These are phyloP conservation scores for Gentiana dahurica DNA, from an alignment of 257 asterid species.

Conservation along the genomic window DNA sequence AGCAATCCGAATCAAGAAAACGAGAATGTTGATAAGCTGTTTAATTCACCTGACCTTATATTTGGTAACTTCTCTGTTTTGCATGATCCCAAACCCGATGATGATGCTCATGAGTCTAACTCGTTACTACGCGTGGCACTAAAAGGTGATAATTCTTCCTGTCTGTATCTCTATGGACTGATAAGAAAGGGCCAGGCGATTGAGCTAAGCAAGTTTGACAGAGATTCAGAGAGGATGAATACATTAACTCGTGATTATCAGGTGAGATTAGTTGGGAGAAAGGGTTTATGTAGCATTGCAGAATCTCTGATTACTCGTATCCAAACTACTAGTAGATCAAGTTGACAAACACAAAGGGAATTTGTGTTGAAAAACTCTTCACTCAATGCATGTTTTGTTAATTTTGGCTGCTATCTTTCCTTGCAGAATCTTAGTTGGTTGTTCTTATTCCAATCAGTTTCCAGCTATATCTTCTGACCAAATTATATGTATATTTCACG, in stretches of 20 bases:
- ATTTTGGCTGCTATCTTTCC: too few species aligned
- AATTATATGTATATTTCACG: too few species aligned
- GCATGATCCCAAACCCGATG: constrained; percentile 49
- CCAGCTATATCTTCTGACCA: too few species aligned
- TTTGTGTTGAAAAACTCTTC: too few species aligned
- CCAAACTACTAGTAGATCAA: constrained; percentile 28
- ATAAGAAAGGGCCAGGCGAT: constrained; percentile 44
- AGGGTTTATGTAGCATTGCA: constrained; percentile 36
- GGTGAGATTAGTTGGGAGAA: constrained; percentile 52
- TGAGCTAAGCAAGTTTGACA: constrained; percentile 51
- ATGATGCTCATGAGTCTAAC: constrained; percentile 37
- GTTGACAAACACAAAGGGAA: neutral
- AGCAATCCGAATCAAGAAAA: constrained; percentile 17
- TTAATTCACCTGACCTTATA: constrained; percentile 53
- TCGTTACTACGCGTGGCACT: constrained; percentile 50
- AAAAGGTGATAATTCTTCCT: constrained; percentile 25
- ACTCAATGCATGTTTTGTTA: too few species aligned
- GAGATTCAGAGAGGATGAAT: constrained; percentile 54
- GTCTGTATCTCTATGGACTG: constrained; percentile 46
- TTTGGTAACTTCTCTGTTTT: constrained; percentile 59
- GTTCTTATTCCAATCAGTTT: too few species aligned
- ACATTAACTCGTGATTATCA: constrained; percentile 34
- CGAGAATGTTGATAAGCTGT: constrained; percentile 36
- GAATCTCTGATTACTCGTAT: constrained; percentile 50
- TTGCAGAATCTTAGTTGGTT: too few species aligned